phyloP scores from a whole-genome alignment of 495 filamentous ascomycete species.

The Xylaria venustula region DNA sequence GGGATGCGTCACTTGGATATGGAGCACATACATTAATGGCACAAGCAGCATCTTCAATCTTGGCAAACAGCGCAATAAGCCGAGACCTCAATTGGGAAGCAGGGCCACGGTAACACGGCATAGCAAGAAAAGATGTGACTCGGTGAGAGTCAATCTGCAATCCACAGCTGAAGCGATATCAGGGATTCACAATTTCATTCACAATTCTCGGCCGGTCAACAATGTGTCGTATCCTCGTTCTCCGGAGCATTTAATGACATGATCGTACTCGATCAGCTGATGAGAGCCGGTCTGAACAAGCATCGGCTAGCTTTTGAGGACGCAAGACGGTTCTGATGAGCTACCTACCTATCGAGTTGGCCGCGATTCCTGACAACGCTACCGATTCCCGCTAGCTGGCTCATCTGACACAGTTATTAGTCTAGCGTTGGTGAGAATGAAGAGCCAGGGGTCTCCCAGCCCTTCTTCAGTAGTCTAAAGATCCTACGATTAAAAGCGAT shows the following conservation, averaged over 20 bases:
- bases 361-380: too few relatives aligned
- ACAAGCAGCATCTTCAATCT: slow-evolving; percentile 3
- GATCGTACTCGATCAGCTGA: background rate
- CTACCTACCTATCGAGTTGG: too few relatives aligned
- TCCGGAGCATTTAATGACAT: background rate
- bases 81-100: slow-evolving; percentile 9
- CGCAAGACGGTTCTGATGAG: too few relatives aligned
- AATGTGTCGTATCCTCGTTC: background rate
- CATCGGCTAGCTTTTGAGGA: background rate
- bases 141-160: slow-evolving; percentile 3
- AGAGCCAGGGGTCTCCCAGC: background rate
- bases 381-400: too few relatives aligned
- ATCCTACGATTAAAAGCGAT: background rate
- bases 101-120: slow-evolving; percentile 8
- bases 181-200: background rate
- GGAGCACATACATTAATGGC: background rate
- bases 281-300: background rate
- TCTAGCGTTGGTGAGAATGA: background rate
- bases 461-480: background rate
- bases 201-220: background rate
- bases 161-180: slow-evolving; percentile 9
- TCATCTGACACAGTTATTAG: background rate
- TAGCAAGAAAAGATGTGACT: background rate
- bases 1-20: too few relatives aligned
- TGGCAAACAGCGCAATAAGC: slow-evolving; percentile 7